Conservation (phyloP, 495 filamentous ascomycete species). For the Penicillium subrubescens region DNA sequence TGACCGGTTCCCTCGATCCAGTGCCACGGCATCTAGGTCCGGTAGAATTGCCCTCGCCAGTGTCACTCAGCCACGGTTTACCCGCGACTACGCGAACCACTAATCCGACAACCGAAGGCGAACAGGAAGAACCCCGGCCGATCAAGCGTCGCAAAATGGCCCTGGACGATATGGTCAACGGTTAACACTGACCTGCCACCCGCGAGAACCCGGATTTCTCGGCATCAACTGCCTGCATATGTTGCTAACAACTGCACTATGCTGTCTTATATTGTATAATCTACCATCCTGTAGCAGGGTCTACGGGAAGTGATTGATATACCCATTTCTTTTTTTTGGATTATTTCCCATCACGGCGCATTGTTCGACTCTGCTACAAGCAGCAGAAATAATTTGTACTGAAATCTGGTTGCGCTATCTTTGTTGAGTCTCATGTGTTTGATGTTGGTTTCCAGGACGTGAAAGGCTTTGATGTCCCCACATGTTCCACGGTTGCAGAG, state of each 20-base stretch:
- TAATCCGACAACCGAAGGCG: slow-evolving; percentile 19
- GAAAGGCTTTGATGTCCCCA: not conserved
- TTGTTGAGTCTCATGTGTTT: not conserved
- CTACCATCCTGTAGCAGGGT: slow-evolving; percentile 37
- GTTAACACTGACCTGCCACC: slow-evolving; percentile 18
- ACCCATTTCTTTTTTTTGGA: slow-evolving; percentile 8
- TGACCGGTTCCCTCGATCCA: slow-evolving; percentile 27
- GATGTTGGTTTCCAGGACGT: not conserved
- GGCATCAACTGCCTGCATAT: slow-evolving; percentile 4
- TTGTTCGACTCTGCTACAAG: slow-evolving; percentile 3
- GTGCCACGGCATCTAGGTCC: slow-evolving; percentile 30
- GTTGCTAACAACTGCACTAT: slow-evolving; percentile 14
- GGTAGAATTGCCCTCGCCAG: slow-evolving; percentile 23
- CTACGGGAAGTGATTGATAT: slow-evolving; percentile 39
- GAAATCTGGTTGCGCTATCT: not conserved
- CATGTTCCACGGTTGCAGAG: slow-evolving; percentile 7
- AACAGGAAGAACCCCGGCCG: slow-evolving; percentile 54
- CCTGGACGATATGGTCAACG: slow-evolving; percentile 52
- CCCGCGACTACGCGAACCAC: slow-evolving; percentile 20
- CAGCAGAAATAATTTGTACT: slow-evolving; percentile 2
- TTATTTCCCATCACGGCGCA: slow-evolving; percentile 14
- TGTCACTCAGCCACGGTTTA: slow-evolving; percentile 22
- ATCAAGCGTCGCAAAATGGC: slow-evolving; percentile 71
- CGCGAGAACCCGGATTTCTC: not conserved
- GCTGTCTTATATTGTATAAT: slow-evolving; percentile 34